phyloP scores from a whole-genome alignment of 2,329 filamentous ascomycete species.

The Raffaelea albimanens region DNA sequence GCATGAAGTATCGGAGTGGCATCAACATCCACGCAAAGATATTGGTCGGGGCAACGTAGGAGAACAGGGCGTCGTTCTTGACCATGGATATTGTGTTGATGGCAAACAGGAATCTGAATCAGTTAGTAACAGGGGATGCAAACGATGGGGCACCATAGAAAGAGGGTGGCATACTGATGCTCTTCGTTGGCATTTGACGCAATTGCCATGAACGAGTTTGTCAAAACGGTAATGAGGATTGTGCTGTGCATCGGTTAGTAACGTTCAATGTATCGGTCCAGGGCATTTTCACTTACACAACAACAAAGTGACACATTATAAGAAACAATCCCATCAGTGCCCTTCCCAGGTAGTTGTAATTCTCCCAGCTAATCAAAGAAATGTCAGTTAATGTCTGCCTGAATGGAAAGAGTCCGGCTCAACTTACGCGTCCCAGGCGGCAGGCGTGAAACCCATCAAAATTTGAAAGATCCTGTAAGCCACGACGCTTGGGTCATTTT shows the following conservation, averaged over 20 bases:
- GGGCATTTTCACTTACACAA: conserved; percentile 47
- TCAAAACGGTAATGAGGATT: conserved; percentile 89
- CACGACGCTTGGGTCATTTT: conserved; percentile 62
- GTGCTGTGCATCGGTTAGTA: conserved; percentile 39
- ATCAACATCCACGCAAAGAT: conserved; percentile 85
- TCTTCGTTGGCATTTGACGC: conserved; percentile 90
- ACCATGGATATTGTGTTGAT: conserved; percentile 98
- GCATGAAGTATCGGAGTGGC: conserved; percentile 70
- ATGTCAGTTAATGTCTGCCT: not conserved
- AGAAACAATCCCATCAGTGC: conserved; percentile 71
- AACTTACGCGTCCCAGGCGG: conserved; percentile 77
- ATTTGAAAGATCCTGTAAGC: conserved; percentile 90
- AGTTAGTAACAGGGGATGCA: too few species aligned
- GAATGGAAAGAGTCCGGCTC: too few species aligned
- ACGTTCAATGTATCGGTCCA: too few species aligned
- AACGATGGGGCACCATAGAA: too few species aligned
- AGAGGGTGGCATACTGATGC: conserved; percentile 48
- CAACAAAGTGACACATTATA: conserved; percentile 89
- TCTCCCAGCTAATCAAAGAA: conserved; percentile 41
- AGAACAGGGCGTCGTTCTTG: conserved; percentile 94
- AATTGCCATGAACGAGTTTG: conserved; percentile 92
- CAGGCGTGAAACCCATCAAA: conserved; percentile 90
- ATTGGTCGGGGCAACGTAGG: conserved; percentile 85
- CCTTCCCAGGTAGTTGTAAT: conserved; percentile 71
- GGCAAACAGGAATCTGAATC: conserved; percentile 69